Base-by-base conservation (phyloP, 805 yeast genomes). In the Saccharomycopsis fermentans region DNA sequence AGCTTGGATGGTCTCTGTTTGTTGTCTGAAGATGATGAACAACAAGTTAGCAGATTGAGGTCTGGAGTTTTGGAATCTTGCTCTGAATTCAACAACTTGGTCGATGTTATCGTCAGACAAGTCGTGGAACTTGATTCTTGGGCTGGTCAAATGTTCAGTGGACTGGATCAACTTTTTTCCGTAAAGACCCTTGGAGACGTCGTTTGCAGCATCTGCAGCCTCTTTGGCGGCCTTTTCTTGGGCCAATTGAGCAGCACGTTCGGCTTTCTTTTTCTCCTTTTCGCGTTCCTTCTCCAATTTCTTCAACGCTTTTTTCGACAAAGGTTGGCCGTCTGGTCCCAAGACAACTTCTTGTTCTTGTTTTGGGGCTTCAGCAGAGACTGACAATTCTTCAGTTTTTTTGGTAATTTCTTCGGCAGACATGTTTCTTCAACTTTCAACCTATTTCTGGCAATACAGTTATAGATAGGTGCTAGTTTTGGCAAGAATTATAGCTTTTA, bases 41-140 rank as follows among this genome's bases (percentile, higher is more conserved):
- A 87, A 81, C 86, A 94, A 84, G 64, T 95, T 90, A 68, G 96
- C 96, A 72, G 97, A 96, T 73, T 92, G 98, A 70, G 90, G 87
- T 77, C 99, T 87, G 14, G 92, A 81, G 62, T 84, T 90, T 73
- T 94, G 98, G 52, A 91, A 80, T 75, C 99, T 83, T 53, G 98
- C 98, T 75, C 99, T 84, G 76, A 95, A 83, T 14, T 87, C 77
- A 58, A 94, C 87, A 64, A 82, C 81, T 65, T 83, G 80, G 59
- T 92, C 96, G 63, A 84, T 96, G 67, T 77, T 67, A 62, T 68
- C 71, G 61, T 67, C 70, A 26, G 63, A 58, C 65, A 87, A 75
- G 40, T 78, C 75, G 55, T 71, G 68, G 65, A 94, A 76, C 64
- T 81, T 72, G 60, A 79, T 71, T 73, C 98, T 83, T 65, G 74